Evolutionary conservation across 805 yeast genomes (phyloP), one percentile per base, ranked within the genome.

Genomic region (Candida insectorum): DNA sequence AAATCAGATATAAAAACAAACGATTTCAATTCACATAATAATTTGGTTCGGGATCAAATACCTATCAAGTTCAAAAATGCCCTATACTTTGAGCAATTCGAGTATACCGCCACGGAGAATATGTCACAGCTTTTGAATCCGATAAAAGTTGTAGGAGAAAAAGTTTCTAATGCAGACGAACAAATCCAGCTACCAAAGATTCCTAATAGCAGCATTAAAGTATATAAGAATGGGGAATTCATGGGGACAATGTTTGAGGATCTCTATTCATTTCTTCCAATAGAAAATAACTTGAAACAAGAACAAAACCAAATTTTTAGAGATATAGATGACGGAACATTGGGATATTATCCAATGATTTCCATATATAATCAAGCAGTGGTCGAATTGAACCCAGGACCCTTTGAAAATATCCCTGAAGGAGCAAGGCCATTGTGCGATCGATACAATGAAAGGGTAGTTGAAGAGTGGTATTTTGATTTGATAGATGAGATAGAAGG

Each of bases 281-380:
- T 95, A 3, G 31, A 37, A 2, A 31, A 31, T 3, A 69, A 80
- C 36, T 75, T 89, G 25, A 47, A 47, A 19, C 69, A 66, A 39
- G 58, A 47, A 43, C 68, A 53, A 40, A 57, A 66, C 41, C 64
- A 58, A 43, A 62, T 54, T 29, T 62, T 60, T 44, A 45, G 51
- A 30, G 45, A 67, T 52, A 49, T 75, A 48, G 94, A 93, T 53
- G 96, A 93, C 52, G 95, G 95, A 0, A 64, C 77, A 26, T 60
- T 87, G 34, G 98, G 97, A 0, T 93, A 93, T 54, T 93, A 80
- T 58, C 97, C 98, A 1, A 85, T 88, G 64, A 69, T 86, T 21
- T 84, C 95, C 34, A 84, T 83, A 16, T 93, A 77, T 52, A 77
- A 77, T 44, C 82, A 82, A 2, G 97, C 97, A 0, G 62, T 73